These are phyloP conservation scores for Alternaria infectoria DNA, from an alignment of 2,329 filamentous ascomycete genomes.

Conservation along the genomic window DNA sequence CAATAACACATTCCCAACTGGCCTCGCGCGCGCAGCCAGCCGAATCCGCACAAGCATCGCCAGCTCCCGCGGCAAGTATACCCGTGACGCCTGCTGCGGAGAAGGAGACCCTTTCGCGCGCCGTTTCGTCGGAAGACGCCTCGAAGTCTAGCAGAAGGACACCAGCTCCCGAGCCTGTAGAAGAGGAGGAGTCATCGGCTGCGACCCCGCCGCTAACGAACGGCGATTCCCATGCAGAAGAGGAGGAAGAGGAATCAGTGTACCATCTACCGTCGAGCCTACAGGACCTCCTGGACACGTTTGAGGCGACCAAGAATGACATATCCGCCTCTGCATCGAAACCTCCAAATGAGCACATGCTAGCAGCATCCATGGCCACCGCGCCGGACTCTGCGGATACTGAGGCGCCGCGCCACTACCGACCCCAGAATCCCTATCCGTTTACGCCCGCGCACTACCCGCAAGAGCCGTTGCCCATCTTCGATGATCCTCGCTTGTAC, in stretches of 20 bases:
- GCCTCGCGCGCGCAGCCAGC: conserved; percentile 47
- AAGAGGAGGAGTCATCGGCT: conserved; percentile 46
- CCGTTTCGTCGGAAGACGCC: conserved; percentile 39
- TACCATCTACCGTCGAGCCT: conserved; percentile 90
- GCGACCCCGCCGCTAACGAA: conserved; percentile 55
- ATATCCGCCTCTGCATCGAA: conserved; percentile 65
- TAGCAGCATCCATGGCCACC: conserved; percentile 74
- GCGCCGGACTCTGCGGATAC: conserved; percentile 79
- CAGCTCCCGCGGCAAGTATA: conserved; percentile 53
- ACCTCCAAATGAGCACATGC: conserved; percentile 72
- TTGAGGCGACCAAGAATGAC: conserved; percentile 80
- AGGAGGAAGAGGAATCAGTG: conserved; percentile 76
- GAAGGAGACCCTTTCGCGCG: conserved; percentile 46
- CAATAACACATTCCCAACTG: conserved; percentile 48
- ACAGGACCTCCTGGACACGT: conserved; percentile 89
- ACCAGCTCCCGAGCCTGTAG: conserved; percentile 37
- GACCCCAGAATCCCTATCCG: conserved; percentile 77
- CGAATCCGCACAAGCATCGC: conserved; percentile 54
- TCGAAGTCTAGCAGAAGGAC: conserved; percentile 34
- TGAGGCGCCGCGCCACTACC: conserved; percentile 83
- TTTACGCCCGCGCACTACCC: conserved; percentile 84
- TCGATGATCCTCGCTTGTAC: conserved; percentile 90
- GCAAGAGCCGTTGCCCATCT: conserved; percentile 87
- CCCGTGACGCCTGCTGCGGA: conserved; percentile 57
- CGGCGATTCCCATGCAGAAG: conserved; percentile 59